Evolutionary conservation across 2,329 filamentous ascomycete genomes (phyloP).

Genomic region (Verruconis gallopava): DNA sequence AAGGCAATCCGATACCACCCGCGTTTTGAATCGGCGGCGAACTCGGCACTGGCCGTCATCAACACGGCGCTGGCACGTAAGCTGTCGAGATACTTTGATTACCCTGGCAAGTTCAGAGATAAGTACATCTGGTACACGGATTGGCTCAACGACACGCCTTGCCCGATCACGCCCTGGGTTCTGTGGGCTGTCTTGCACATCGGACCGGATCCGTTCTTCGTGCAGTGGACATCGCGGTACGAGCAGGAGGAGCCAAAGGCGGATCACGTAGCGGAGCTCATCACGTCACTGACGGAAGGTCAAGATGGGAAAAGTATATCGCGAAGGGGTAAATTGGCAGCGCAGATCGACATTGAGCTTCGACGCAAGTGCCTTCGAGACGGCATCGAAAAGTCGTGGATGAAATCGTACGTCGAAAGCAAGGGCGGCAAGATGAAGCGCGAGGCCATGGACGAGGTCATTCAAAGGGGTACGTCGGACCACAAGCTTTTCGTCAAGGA

Average conservation of each 20-base stretch:
- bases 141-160: background rate
- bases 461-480: background rate
- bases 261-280: background rate
- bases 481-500: background rate
- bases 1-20: background rate
- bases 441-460: background rate
- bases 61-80: background rate
- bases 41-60: background rate
- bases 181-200: background rate
- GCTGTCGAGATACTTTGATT: background rate
- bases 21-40: background rate
- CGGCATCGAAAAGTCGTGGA: no score
- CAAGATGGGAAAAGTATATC: background rate
- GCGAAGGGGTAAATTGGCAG: background rate
- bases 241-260: background rate
- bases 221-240: background rate
- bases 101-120: background rate
- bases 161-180: background rate
- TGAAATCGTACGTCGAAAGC: no score
- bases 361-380: background rate
- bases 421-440: background rate
- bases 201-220: background rate
- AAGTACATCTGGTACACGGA: background rate
- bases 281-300: background rate
- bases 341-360: background rate